A percentile compares a stretch with the other conserved stretches of the same genome.
Evolutionary conservation across 371 early-diverging fungal genomes (phyloP).

Genomic region (Mortierella sp.): DNA sequence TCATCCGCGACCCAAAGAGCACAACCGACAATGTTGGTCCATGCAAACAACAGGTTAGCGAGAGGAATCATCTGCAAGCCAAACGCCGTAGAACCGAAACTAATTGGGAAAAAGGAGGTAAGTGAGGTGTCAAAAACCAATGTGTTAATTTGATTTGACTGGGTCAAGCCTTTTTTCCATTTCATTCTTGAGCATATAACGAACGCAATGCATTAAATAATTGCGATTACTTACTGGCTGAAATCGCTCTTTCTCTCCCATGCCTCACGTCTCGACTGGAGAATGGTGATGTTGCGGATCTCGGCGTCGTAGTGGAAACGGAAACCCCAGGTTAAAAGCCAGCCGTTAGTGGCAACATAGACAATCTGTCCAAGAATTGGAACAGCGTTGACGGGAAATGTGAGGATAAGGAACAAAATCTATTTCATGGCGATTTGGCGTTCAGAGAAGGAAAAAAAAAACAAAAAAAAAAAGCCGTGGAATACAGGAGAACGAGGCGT

Average conservation of each 20-base stretch:
- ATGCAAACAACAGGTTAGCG: constrained; percentile 74
- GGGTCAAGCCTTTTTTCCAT: too few species aligned
- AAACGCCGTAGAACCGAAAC: constrained; percentile 72
- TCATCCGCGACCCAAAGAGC: constrained; percentile 78
- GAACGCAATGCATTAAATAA: neutral
- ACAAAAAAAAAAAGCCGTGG: too few species aligned
- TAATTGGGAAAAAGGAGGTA: neutral
- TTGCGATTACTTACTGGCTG: neutral
- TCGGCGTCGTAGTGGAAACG: constrained; percentile 30
- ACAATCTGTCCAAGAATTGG: constrained; percentile 20
- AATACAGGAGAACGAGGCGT: neutral
- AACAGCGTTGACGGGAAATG: constrained; percentile 24
- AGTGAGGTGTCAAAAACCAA: too few species aligned
- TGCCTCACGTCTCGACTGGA: constrained; percentile 18
- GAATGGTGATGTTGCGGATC: constrained; percentile 21
- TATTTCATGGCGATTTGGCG: neutral
- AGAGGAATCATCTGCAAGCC: constrained; percentile 74
- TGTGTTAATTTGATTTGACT: too few species aligned
- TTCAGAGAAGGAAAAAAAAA: too few species aligned
- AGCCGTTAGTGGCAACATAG: constrained; percentile 18
- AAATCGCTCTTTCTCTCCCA: constrained; percentile 9
- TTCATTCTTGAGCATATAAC: neutral
- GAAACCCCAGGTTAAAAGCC: constrained; percentile 23
- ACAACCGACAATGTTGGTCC: constrained; percentile 79
- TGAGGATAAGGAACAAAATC: constrained; percentile 24